A percentile compares a stretch with the other conserved stretches of the same genome.
Conservation (phyloP, 331 rosid genomes). For the Malus hybrid region DNA sequence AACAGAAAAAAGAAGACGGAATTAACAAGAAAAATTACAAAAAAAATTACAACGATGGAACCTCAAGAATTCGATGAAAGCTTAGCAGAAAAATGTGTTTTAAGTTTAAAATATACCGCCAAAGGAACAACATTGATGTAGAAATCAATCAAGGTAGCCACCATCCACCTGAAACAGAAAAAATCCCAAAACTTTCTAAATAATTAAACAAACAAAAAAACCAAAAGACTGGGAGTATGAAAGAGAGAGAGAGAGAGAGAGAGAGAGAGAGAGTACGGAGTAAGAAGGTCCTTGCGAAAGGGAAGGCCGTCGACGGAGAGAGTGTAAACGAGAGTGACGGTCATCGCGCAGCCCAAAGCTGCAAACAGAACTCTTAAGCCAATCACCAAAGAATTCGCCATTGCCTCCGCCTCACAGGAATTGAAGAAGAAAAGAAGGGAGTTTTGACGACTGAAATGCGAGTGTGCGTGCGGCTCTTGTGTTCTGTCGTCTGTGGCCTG, state of each 20-base stretch:
- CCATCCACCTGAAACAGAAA: constrained; percentile 66
- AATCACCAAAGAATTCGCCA: constrained; percentile 43
- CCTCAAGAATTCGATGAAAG: background rate
- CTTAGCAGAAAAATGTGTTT: too few species aligned
- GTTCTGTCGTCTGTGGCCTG: too few species aligned
- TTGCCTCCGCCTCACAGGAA: background rate
- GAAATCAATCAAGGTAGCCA: constrained; percentile 69
- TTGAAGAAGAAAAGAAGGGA: too few species aligned
- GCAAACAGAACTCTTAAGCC: constrained; percentile 38
- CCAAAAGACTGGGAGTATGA: background rate
- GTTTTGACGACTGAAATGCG: too few species aligned
- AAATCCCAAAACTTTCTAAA: background rate
- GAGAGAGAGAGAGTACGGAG: constrained; percentile 48
- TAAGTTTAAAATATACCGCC: constrained; percentile 27
- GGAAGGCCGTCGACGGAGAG: constrained; percentile 56
- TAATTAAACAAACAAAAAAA: background rate
- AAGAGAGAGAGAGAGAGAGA: background rate
- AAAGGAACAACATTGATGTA: constrained; percentile 54
- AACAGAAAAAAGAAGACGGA: too few species aligned
- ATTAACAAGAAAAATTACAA: background rate
- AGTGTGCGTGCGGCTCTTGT: too few species aligned
- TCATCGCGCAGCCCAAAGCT: constrained; percentile 42
- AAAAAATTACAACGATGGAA: background rate
- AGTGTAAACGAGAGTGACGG: constrained; percentile 45
- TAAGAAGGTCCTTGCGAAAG: constrained; percentile 48